Evolutionary conservation across 768 basidiomycete genomes (phyloP), one percentile per base, ranked within the genome.

Genomic region (Tylopilus subfusipes): DNA sequence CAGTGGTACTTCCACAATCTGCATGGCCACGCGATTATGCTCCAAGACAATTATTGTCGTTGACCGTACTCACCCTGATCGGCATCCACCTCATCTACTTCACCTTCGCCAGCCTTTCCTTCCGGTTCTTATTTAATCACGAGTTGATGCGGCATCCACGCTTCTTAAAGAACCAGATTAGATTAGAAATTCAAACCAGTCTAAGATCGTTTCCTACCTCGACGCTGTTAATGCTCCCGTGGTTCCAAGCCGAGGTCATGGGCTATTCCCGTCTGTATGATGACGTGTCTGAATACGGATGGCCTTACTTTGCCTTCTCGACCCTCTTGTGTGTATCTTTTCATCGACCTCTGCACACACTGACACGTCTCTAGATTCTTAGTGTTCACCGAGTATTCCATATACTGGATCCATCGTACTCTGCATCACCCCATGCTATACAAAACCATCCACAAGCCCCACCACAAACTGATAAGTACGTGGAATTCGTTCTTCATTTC

Each of bases 401-500:
- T 98, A 60, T 99, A 99, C 70, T 98, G 94, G 93, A 77, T 95
- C 16, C 96, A 99, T 67, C 85, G 96, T 24, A 78, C 80, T 73
- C 77, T 96, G 52, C 97, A 99, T 68, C 75, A 87, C 54, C 96
- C 96, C 2, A 51, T 78, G 38, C 61, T 97, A 54, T 99, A 99
- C 79, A 98, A 96, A 70, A 74, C 78, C 52, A 63, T 99, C 43
- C 97, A 99, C 72, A 99, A 99, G 72, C 94, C 96, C 2, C 97
- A 99, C 70, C 97, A 99, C 80, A 95, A 91, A 73, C 98, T 97
- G 97, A 77, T 98, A 59, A 84, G 94, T 96, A 70, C 52, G 93
- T 50, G 13, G 0, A 3, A 1, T 24, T 21, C 9, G 3, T 12
- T 18, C 40, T 21, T 45, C 24, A 42, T n/a, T 6, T 18, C 34